Evolutionary conservation across 352 stramenopile species (phyloP).

Genomic region (Pythium inflatum): DNA sequence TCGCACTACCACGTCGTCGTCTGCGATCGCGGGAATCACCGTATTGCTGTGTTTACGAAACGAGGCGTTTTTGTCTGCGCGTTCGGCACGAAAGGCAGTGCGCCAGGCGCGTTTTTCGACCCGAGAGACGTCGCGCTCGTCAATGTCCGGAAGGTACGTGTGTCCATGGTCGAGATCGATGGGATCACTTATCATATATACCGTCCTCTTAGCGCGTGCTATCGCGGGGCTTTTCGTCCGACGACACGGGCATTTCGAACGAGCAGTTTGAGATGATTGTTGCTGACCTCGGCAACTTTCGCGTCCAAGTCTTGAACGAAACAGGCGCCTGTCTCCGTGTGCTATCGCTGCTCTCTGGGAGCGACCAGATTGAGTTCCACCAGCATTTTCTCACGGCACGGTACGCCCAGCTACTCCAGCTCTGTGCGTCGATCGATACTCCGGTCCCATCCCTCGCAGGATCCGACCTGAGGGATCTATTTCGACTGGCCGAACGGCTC

Average conservation of each 20-base stretch:
- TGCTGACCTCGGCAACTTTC: conserved; percentile 68
- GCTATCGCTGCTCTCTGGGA: conserved; percentile 51
- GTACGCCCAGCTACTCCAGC: conserved; percentile 29
- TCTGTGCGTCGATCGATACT: conserved; percentile 37
- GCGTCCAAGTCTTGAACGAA: conserved; percentile 73
- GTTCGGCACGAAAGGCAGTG: conserved; percentile 46
- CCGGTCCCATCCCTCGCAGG: conserved; percentile 36
- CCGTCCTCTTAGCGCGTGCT: conserved; percentile 41
- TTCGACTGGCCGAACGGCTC: conserved; percentile 42
- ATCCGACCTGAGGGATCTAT: conserved; percentile 35
- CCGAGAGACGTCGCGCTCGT: conserved; percentile 55
- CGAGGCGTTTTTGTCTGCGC: conserved; percentile 53
- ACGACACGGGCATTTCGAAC: conserved; percentile 47
- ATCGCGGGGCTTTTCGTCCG: conserved; percentile 38
- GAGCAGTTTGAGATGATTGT: conserved; percentile 76
- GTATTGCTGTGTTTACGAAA: conserved; percentile 60
- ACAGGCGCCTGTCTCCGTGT: conserved; percentile 51
- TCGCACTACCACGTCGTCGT: conserved; percentile 76
- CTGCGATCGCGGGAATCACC: conserved; percentile 59
- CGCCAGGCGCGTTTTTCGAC: conserved; percentile 48
- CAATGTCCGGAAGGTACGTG: conserved; percentile 63
- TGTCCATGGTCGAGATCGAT: too few species aligned
- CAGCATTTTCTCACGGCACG: conserved; percentile 37
- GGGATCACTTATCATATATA: too few species aligned
- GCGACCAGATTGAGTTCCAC: conserved; percentile 49